Conservation (phyloP, 2,329 filamentous ascomycete genomes). For the Cordyceps fumosorosea region DNA sequence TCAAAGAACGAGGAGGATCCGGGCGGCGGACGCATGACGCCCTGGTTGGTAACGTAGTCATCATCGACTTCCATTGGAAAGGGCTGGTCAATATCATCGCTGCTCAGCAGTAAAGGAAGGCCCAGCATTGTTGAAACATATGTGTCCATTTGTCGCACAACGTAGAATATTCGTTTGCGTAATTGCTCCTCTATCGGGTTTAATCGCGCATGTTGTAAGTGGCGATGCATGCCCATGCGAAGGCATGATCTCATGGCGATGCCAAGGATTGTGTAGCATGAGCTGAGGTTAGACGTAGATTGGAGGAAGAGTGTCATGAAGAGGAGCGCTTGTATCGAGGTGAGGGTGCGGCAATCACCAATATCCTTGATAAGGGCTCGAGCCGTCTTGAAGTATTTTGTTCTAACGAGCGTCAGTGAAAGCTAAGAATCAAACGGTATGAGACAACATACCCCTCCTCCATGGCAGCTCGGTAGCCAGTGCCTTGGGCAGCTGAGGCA, state of each 20-base stretch:
- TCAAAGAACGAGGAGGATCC: slow-evolving; percentile 54
- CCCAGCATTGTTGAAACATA: slow-evolving; percentile 63
- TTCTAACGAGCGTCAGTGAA: slow-evolving; percentile 36
- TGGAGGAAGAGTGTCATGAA: slow-evolving; percentile 80
- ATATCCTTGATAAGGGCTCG: slow-evolving; percentile 59
- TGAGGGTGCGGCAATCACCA: slow-evolving; percentile 65
- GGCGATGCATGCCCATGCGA: slow-evolving; percentile 70
- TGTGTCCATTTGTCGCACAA: slow-evolving; percentile 63
- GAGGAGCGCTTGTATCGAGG: slow-evolving; percentile 66
- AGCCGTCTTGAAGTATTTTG: slow-evolving; percentile 67
- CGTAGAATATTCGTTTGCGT: slow-evolving; percentile 59
- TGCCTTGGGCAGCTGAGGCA: slow-evolving; percentile 39
- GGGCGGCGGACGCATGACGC: slow-evolving; percentile 47
- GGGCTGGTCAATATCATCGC: slow-evolving; percentile 61
- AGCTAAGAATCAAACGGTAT: too few species aligned
- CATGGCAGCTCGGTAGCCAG: slow-evolving; percentile 43
- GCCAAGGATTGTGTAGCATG: slow-evolving; percentile 74
- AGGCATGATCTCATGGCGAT: slow-evolving; percentile 71
- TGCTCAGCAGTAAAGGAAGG: slow-evolving; percentile 56
- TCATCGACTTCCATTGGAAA: slow-evolving; percentile 60
- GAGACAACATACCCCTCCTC: slow-evolving; percentile 46
- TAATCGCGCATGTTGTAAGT: slow-evolving; percentile 57
- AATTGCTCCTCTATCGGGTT: slow-evolving; percentile 58
- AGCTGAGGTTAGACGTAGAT: slow-evolving; percentile 69
- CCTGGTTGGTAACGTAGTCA: slow-evolving; percentile 56